phyloP scores from a whole-genome alignment of 495 filamentous ascomycete genomes.

The Pseudotulostoma volvatum region DNA sequence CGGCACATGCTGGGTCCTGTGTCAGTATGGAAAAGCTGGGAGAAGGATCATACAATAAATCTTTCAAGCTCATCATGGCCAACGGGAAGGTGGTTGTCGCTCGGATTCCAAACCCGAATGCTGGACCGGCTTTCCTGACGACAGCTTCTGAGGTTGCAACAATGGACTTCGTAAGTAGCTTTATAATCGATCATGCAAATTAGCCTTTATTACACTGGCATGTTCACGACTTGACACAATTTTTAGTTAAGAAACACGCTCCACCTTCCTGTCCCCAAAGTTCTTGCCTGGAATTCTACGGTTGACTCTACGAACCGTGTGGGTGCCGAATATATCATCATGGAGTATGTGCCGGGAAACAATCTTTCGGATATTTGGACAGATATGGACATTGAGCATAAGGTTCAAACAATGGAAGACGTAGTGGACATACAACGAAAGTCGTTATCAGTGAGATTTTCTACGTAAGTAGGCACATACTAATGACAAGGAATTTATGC shows the following conservation, averaged over 20 bases:
- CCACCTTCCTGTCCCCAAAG: slow-evolving; percentile 17
- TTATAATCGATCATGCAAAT: no score
- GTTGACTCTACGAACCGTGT: slow-evolving; percentile 12
- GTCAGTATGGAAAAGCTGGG: slow-evolving; percentile 14
- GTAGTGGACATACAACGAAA: slow-evolving; percentile 14
- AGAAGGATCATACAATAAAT: slow-evolving; percentile 26
- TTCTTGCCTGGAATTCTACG: slow-evolving; percentile 22
- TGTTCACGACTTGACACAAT: no score
- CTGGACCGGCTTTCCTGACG: slow-evolving; percentile 13
- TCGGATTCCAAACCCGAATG: slow-evolving; percentile 18
- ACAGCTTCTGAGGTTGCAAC: slow-evolving; percentile 26
- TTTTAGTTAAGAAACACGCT: slow-evolving; percentile 4
- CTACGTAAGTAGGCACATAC: slow-evolving; percentile 11
- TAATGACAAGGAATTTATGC: slow-evolving; percentile 7
- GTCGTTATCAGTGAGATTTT: slow-evolving; percentile 12
- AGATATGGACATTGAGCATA: slow-evolving; percentile 11
- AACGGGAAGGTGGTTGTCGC: slow-evolving; percentile 20
- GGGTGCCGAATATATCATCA: slow-evolving; percentile 28
- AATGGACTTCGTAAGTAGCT: slow-evolving; percentile 22
- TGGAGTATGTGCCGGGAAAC: slow-evolving; percentile 17
- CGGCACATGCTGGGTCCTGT: slow-evolving; percentile 6
- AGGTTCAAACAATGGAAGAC: slow-evolving; percentile 14
- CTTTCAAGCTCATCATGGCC: slow-evolving; percentile 20
- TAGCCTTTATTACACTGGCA: no score
- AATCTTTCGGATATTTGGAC: slow-evolving; percentile 13